Base-by-base conservation (phyloP, 495 filamentous ascomycete genomes). In the Tuber borchii region DNA sequence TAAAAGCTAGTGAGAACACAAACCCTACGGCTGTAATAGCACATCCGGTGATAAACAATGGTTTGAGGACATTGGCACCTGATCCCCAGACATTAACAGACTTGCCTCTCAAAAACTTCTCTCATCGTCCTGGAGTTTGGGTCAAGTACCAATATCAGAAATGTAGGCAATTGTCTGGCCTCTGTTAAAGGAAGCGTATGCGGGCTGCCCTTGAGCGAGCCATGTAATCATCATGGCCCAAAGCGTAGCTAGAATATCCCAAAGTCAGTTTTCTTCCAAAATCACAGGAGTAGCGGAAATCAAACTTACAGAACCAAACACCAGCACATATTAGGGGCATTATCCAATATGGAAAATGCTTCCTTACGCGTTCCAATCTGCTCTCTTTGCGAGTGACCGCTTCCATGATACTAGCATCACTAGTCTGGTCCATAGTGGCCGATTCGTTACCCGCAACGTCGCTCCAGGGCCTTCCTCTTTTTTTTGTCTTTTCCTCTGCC, bases 1-100 rank as follows among this genome's bases (percentile, higher is more conserved):
- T 95, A 40, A 91, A 84, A 43, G 90, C 84, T 76, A 99, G 93
- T 17, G 92, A 89, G 40, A 95, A 84, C 86, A 97, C 93, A 75
- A 99, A 89, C 77, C 93, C 91, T 46, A 97, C 86, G 72, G 93
- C 93, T 26, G 92, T 94, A 31, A 97, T 86, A 17, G 87, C 85
- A 84, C 90, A 91, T 73, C 93, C 93, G 17, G 90, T 86, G 75
- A 99, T 89, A 86, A 99, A 99, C 2, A 98, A 86, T 0, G 95
- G 95, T 77, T 97, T 93, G 4, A 97, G 85, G 0, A 86, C 85
- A 40, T 86, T 82, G 0, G 91, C 91, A 12, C 82, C 79, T 78
- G 26, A 17, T 19, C 22, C 37, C 39, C 74, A 43, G 26, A n/a
- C 8, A 71, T 79, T 61, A 79, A n/a, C 65, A 79, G 61, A 7